Conservation (phyloP, 148 eudicot species). For the Vaccinium macrocarpon region DNA sequence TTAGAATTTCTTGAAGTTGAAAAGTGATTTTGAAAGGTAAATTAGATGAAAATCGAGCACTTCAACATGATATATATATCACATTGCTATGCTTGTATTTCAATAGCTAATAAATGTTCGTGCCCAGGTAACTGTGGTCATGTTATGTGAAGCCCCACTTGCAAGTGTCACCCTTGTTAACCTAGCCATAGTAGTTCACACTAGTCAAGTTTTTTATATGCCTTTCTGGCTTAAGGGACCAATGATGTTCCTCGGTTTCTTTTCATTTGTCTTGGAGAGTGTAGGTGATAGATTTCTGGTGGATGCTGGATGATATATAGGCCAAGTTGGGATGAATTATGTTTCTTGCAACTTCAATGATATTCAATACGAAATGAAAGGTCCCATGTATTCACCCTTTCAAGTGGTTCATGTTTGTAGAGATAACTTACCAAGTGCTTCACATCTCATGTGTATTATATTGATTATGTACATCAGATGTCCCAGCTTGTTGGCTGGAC, state of each 20-base stretch:
- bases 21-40: not conserved
- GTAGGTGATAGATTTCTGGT: not conserved
- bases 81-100: not conserved
- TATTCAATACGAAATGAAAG: not conserved
- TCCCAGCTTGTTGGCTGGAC: not conserved
- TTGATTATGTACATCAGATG: not conserved
- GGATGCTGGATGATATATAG: not conserved
- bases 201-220: not conserved
- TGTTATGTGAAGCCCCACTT: not conserved
- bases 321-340: not conserved
- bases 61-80: not conserved
- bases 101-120: not conserved
- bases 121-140: not conserved
- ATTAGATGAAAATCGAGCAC: not conserved
- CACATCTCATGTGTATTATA: not conserved
- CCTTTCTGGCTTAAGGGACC: not conserved
- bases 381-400: not conserved
- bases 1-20: not conserved
- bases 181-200: not conserved
- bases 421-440: not conserved
- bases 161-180: constrained; percentile 2
- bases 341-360: not conserved
- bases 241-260: not conserved
- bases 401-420: not conserved
- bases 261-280: not conserved